Evolutionary conservation across 371 early-diverging fungal species (phyloP).

Genomic region (Apophysomyces sp.): DNA sequence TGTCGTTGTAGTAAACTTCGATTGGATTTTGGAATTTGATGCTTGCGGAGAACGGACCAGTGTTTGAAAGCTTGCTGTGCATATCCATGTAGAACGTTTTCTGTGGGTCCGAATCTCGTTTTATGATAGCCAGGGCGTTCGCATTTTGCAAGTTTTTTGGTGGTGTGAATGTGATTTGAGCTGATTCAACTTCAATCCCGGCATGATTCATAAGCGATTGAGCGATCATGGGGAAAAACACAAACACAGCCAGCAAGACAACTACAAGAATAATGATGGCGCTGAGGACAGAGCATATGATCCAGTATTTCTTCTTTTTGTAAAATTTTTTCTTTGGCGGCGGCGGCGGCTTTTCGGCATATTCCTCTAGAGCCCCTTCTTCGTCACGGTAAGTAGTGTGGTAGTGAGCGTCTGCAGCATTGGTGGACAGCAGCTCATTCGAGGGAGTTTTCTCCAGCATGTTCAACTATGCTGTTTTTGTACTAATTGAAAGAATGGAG

Average conservation of each 20-base stretch:
- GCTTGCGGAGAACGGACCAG: conserved; percentile 59
- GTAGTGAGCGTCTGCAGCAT: conserved; percentile 1
- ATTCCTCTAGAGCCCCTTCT: conserved; percentile 38
- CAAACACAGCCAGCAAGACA: conserved; percentile 50
- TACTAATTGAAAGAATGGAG: not conserved
- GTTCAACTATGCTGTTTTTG: not conserved
- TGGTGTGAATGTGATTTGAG: conserved; percentile 52
- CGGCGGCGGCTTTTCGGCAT: conserved; percentile 41
- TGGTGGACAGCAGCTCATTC: not conserved
- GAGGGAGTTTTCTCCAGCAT: not conserved
- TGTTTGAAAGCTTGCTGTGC: conserved; percentile 48
- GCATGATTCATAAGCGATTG: conserved; percentile 57
- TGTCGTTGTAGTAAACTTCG: conserved; percentile 38
- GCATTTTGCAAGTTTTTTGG: conserved; percentile 11
- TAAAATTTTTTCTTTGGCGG: conserved; percentile 48
- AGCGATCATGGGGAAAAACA: conserved; percentile 61
- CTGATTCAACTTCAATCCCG: conserved; percentile 43
- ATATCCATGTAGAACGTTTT: conserved; percentile 44
- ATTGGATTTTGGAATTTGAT: conserved; percentile 47
- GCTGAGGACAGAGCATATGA: conserved; percentile 47
- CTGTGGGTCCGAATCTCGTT: conserved; percentile 24
- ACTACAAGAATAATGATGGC: conserved; percentile 52
- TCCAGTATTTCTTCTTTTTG: conserved; percentile 58
- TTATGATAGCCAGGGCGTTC: conserved; percentile 1
- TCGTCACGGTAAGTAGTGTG: conserved; percentile 7